Base-by-base conservation (phyloP, 768 basidiomycete genomes). In the Daedaleopsis nitida region DNA sequence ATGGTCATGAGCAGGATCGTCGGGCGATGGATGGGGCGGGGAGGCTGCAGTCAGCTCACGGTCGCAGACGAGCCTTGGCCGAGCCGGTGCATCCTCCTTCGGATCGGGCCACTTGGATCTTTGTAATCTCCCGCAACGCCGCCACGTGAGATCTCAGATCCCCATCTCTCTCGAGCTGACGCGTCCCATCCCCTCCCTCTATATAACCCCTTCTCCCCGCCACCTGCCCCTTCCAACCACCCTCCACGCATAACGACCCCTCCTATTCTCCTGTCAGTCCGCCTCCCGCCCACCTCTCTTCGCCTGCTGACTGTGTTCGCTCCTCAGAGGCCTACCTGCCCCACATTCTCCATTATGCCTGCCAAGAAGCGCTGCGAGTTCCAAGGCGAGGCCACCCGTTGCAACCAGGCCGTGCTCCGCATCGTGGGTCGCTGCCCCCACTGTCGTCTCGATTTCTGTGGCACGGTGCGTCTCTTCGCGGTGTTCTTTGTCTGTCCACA, bases 301-400 rank as follows among this genome's bases (percentile, higher is more conserved):
- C 21, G 49, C 54, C n/a, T 44, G 7, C 19, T 27, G 37, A 21
- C 21, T 19, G 32, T 21, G 8, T 21, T 47, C 19, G 17, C 19
- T 42, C 21, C 37, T 35, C 55, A 58, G 48, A 58, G 55, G 11
- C 34, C 48, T 27, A 49, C 50, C 23, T 43, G 13, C 55, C 59
- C 45, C 45, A 55, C 55, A 27, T 54, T 44, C 39, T 44, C 48
- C 65, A 69, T 60, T 63, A 94, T 93, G 92, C 81, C 91, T 67
- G 80, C 84, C 71, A 94, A 92, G 89, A 92, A 92, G 74, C 90
- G 91, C 70, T 94, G 92, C 79, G 89, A 92, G 74, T 83, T 88
- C 75, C 78, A 78, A 58, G 64, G 74, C 13, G 78, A 74, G 16
- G 80, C 79, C 64, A 68, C 74, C 55, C 85, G 83, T 61, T 95